A percentile compares a stretch with the other conserved stretches of the same genome.
Evolutionary conservation across 257 asterid species (phyloP).

Genomic region (Solanum dulcamara): DNA sequence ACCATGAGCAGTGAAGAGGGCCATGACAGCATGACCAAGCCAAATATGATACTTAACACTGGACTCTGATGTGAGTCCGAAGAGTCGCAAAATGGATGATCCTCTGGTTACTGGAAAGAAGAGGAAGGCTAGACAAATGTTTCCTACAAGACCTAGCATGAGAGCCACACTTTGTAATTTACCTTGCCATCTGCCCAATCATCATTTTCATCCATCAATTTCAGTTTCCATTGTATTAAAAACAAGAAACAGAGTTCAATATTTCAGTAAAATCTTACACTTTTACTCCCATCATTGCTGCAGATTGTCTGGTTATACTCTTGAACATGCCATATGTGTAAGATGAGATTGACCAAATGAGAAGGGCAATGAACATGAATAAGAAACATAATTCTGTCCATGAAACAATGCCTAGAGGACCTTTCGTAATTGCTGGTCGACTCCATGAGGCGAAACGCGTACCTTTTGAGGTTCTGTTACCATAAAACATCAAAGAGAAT

Average conservation of each 20-base stretch:
- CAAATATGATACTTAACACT: conserved; percentile 70
- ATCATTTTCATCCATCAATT: neutral
- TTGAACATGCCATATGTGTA: conserved; percentile 32
- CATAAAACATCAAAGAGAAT: neutral
- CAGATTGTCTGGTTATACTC: conserved; percentile 9
- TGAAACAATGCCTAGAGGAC: conserved; percentile 37
- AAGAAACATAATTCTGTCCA: conserved; percentile 33
- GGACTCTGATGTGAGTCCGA: conserved; percentile 59
- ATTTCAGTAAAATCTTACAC: conserved; percentile 18
- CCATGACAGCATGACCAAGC: conserved; percentile 42
- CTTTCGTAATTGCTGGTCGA: conserved; percentile 15
- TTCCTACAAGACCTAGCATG: conserved; percentile 45
- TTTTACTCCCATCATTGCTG: conserved; percentile 15
- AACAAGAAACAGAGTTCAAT: neutral
- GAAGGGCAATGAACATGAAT: conserved; percentile 34
- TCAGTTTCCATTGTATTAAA: neutral
- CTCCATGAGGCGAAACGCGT: conserved; percentile 11
- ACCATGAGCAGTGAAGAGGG: conserved; percentile 45
- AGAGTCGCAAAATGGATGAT: conserved; percentile 46
- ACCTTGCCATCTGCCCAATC: conserved; percentile 34
- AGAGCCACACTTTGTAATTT: conserved; percentile 36
- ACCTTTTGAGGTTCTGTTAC: conserved; percentile 7
- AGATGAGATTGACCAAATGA: conserved; percentile 48
- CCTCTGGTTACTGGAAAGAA: conserved; percentile 58
- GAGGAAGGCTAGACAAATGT: conserved; percentile 44